Evolutionary conservation across 106 monocot genomes (phyloP), one percentile per base, ranked within the genome.

Genomic region (Dendrobium huoshanense): DNA sequence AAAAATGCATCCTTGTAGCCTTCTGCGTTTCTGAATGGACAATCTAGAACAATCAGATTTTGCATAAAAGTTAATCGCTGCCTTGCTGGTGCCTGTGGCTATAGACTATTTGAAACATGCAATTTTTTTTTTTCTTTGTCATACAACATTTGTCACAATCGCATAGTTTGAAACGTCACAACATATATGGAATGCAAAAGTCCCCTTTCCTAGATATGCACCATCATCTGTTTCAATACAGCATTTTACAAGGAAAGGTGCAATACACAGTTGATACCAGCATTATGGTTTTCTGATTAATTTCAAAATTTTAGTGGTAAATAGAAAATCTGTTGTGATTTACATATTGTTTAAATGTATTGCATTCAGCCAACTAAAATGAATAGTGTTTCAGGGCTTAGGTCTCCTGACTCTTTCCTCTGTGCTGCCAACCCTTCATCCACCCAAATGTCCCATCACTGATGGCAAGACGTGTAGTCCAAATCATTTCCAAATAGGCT

Each of bases 381-480:
- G 43, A 13, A n/a, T 37, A 10, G 13, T 20, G 3, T 37, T 45
- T 19, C 79, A 92, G 94, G 86, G 91, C n/a, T 82, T 94, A 58
- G 85, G 83, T 18, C 82, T 92, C 86, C 43, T 94, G 67, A 86
- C 86, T 1, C 51, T 88, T 9, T 94, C 94, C 59, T 78, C 88
- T 0, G 56, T 72, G 40, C 44, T 85, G 61, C 84, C 88, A 4
- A 27, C 48, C 20, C 49, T 88, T 79, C 80, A 47, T 29, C 65
- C 77, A 27, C 55, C 77, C 45, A 51, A 81, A 54, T 86, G 86
- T 43, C 16, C 41, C 27, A 72, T 70, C 48, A 10, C 4, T 4
- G 48, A 80, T 13, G 13, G 29, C 11, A 47, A 64, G 8, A 7
- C 16, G 45, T 86, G 87, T 84, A 2, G 48, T 19, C 85, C 86